Evolutionary conservation across 2,329 filamentous ascomycete species (phyloP).

Genomic region (Hymenoscyphus occultus): DNA sequence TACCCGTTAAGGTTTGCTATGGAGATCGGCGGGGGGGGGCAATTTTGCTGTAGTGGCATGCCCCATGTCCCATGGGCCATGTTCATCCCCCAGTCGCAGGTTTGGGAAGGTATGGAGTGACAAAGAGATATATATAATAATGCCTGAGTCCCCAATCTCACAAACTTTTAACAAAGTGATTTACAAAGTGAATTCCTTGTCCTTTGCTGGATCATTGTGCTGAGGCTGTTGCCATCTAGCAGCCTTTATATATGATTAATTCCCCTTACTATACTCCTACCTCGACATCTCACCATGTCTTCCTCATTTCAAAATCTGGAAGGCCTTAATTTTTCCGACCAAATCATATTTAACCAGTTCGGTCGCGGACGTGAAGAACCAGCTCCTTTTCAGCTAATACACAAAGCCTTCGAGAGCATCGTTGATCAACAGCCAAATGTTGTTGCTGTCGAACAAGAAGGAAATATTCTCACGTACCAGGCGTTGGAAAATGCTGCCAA

Average conservation of each 20-base stretch:
- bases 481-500: conserved; percentile 45
- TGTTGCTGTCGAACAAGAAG: conserved; percentile 40
- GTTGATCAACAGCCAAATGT: conserved; percentile 39
- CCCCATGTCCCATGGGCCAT: not conserved
- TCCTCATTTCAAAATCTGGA: conserved; percentile 16
- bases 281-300: conserved; percentile 11
- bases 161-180: not conserved
- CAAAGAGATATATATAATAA: not conserved
- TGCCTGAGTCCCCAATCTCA: not conserved
- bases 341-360: conserved; percentile 29
- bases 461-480: conserved; percentile 43
- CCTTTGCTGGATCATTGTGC: not conserved
- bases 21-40: not conserved
- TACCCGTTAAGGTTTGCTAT: not conserved
- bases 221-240: not conserved
- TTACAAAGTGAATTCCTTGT: not conserved
- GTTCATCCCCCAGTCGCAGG: not conserved
- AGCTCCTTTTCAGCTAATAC: conserved; percentile 37
- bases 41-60: not conserved
- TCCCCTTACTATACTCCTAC: not conserved
- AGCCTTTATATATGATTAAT: not conserved
- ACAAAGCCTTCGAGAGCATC: conserved; percentile 35
- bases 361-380: conserved; percentile 31
- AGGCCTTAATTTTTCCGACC: conserved; percentile 13
- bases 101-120: not conserved